Percentiles rank a stretch among this genome's conserved stretches.
These are phyloP conservation scores for Pichia sp. DNA, from an alignment of 1,139 yeast genomes.

Conservation along the genomic window DNA sequence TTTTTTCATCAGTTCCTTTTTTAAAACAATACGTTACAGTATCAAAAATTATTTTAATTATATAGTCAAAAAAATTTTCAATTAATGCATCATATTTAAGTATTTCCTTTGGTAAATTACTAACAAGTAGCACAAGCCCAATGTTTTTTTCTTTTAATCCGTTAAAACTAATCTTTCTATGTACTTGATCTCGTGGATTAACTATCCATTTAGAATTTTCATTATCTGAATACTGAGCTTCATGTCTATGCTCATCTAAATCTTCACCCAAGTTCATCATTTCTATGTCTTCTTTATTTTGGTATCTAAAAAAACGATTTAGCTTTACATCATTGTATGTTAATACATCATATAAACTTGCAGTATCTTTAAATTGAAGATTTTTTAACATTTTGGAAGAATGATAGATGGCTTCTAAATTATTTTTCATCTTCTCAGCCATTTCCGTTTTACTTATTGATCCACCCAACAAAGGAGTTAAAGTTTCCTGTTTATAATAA, in stretches of 20 bases:
- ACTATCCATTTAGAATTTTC: neutral
- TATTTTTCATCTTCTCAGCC: neutral
- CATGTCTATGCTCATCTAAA: neutral
- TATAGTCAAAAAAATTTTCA: constrained; percentile 11
- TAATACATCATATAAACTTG: constrained; percentile 7
- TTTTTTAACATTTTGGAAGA: constrained; percentile 3
- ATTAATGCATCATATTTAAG: constrained; percentile 7
- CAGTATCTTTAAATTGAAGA: constrained; percentile 7
- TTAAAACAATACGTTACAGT: neutral
- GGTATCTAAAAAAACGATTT: neutral
- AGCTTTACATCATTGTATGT: constrained; percentile 1
- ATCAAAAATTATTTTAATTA: constrained; percentile 1
- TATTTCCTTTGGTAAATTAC: constrained; percentile 6
- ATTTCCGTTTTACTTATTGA: neutral
- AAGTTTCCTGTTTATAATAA: neutral
- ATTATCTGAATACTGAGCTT: too few species aligned
- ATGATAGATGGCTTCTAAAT: constrained; percentile 3
- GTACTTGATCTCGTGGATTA: neutral
- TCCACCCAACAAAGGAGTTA: neutral
- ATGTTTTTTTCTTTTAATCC: neutral
- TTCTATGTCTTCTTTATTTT: neutral
- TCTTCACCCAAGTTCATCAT: neutral
- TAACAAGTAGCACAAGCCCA: neutral
- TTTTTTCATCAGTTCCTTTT: neutral
- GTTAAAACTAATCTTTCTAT: neutral